Percentiles rank a stretch among this genome's conserved stretches.
Evolutionary conservation across 2,329 filamentous ascomycete genomes (phyloP).

Genomic region (Diaporthe sp.): DNA sequence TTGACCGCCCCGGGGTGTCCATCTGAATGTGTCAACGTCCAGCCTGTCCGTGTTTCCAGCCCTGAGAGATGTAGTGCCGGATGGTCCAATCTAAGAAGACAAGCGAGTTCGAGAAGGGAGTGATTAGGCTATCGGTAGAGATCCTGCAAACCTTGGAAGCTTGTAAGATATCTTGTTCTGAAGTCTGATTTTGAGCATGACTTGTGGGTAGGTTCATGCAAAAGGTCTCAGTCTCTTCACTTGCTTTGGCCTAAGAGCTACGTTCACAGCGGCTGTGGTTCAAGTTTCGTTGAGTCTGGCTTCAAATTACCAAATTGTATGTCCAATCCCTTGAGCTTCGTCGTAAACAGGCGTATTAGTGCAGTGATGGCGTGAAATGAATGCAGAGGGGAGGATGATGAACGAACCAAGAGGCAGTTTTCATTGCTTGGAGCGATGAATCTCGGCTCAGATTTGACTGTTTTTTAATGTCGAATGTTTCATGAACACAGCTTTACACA

Average conservation of each 20-base stretch:
- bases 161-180: background rate
- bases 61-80: background rate
- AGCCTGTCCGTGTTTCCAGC: too few relatives aligned
- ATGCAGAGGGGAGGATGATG: background rate
- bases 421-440: background rate
- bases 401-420: background rate
- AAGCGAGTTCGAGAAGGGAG: too few relatives aligned
- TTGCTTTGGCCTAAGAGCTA: background rate
- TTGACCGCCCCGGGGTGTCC: background rate
- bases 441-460: too few relatives aligned
- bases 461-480: too few relatives aligned
- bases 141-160: background rate
- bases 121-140: background rate
- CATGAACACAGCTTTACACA: background rate
- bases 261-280: too few relatives aligned
- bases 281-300: too few relatives aligned
- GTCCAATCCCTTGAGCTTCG: background rate
- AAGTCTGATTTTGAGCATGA: background rate
- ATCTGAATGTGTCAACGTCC: too few relatives aligned
- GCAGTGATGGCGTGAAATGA: background rate
- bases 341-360: background rate
- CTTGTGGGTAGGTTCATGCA: too few relatives aligned
- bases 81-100: background rate
- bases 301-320: background rate
- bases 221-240: too few relatives aligned